A percentile compares a stretch with the other conserved stretches of the same genome.
Conservation (phyloP, 2,329 filamentous ascomycete species). For the Pyricularia pennisetigena region DNA sequence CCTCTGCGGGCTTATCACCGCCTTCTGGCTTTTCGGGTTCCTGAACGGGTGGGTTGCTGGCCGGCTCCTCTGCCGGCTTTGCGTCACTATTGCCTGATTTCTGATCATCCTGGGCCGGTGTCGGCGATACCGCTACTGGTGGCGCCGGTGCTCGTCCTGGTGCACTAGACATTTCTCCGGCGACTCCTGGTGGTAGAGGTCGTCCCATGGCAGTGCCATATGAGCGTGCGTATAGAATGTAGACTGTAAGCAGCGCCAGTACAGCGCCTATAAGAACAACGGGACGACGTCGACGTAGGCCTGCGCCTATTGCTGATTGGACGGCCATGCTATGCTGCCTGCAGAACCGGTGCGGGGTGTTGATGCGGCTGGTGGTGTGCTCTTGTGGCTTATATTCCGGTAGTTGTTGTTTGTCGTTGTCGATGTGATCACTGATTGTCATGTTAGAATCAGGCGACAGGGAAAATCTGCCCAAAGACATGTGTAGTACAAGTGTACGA, state of each 20-base stretch:
- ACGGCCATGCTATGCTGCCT: not conserved
- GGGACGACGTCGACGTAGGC: constrained; percentile 17
- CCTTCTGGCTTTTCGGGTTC: not conserved
- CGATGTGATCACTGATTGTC: not conserved
- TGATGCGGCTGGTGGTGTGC: not conserved
- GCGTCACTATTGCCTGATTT: not conserved
- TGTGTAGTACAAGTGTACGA: not conserved
- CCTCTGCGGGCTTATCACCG: not conserved
- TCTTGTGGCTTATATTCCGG: not conserved
- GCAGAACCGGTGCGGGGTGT: not conserved
- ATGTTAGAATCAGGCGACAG: not conserved
- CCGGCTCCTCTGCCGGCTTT: not conserved
- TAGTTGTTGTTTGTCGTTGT: not conserved
- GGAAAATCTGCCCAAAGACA: not conserved
- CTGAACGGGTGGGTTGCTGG: not conserved
- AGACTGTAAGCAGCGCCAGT: constrained; percentile 23
- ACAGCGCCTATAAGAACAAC: constrained; percentile 19
- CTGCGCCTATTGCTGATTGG: constrained; percentile 5
- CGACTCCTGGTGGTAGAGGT: not conserved
- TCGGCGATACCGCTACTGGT: not conserved
- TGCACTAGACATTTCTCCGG: not conserved
- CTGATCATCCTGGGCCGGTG: not conserved
- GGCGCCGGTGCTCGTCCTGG: not conserved
- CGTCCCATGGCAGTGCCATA: not conserved
- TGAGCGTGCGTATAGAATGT: constrained; percentile 21